These are phyloP conservation scores for Globisporangium heterothallicum DNA, from an alignment of 352 stramenopile species.

Conservation along the genomic window DNA sequence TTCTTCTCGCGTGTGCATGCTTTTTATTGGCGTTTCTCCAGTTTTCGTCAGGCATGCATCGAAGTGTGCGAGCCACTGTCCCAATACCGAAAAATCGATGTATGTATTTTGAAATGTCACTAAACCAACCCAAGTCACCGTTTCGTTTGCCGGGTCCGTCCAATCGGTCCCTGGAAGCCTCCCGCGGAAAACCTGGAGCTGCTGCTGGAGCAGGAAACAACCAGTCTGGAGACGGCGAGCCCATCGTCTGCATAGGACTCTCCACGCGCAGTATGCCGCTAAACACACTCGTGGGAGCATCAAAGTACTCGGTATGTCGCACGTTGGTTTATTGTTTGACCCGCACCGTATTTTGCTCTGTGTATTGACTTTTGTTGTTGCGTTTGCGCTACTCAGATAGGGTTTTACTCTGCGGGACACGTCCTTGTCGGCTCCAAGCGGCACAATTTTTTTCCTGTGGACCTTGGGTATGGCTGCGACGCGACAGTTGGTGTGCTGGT, in stretches of 20 bases:
- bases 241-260: constrained; percentile 76
- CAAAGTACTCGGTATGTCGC: constrained; percentile 72
- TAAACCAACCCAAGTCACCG: constrained; percentile 41
- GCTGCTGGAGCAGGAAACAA: constrained; percentile 8
- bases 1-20: neutral
- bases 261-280: constrained; percentile 70
- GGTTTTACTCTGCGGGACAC: constrained; percentile 77
- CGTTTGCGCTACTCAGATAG: constrained; percentile 36
- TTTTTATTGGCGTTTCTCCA: constrained; percentile 4
- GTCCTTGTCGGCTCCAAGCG: constrained; percentile 62
- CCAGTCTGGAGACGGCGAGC: constrained; percentile 22
- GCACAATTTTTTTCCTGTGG: constrained; percentile 49
- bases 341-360: no score
- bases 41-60: constrained; percentile 64
- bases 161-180: constrained; percentile 9
- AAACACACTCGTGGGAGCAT: constrained; percentile 76
- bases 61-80: constrained; percentile 64
- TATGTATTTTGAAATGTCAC: constrained; percentile 85
- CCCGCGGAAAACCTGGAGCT: neutral
- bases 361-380: neutral
- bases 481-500: constrained; percentile 76
- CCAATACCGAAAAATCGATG: constrained; percentile 58
- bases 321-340: no score
- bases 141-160: constrained; percentile 17
- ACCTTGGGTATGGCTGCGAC: constrained; percentile 47